Evolutionary conservation across 768 basidiomycete genomes (phyloP), one percentile per base, ranked within the genome.

Genomic region (Pleurotus salmoneostramineus): DNA sequence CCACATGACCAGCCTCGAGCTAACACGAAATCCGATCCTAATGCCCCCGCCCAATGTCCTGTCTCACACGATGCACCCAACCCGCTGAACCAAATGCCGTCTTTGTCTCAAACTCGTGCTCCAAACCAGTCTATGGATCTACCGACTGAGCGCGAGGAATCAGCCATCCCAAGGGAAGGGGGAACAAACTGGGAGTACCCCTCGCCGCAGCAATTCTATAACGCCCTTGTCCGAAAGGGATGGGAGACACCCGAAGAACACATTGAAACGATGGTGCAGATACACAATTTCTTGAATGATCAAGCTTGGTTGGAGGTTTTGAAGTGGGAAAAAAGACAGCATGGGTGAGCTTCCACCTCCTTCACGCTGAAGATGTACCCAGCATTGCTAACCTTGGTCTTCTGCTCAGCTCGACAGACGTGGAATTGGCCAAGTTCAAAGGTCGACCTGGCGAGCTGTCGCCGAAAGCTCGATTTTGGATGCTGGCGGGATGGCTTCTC

Each of bases 261-360:
- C 71, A 83, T 98, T 46, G 95, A 95, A 69, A 93, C 87, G 27
- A 97, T 99, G 92, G 97, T 99, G 45, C 87, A 94, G 60, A 98
- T 98, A 36, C 97, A 99, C 69, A 99, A 99, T 70, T 98, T 95
- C 64, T 70, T 99, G 71, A 98, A 99, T 66, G 97, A 99, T 74
- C 81, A 87, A 69, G 97, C 97, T 14, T 99, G 97, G 97, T 75
- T 83, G 54, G 94, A 98, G 72, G 96, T 99, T 3, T 70, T 92
- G 60, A 88, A 83, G 69, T 98, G 97, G 96, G 97, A 99, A 73
- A 83, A 81, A 68, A 77, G 85, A 65, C 71, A 73, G 57, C 72
- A 85, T 62, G 73, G 74, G 91, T 91, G 64, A 68, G 86, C 77
- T 6, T 4, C 15, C 6, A 12, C 21, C 17, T 33, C 48, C 52